Evolutionary conservation across 345 rosid species (phyloP), one percentile per base, ranked within the genome.

Genomic region (Eucalyptus paniculata): DNA sequence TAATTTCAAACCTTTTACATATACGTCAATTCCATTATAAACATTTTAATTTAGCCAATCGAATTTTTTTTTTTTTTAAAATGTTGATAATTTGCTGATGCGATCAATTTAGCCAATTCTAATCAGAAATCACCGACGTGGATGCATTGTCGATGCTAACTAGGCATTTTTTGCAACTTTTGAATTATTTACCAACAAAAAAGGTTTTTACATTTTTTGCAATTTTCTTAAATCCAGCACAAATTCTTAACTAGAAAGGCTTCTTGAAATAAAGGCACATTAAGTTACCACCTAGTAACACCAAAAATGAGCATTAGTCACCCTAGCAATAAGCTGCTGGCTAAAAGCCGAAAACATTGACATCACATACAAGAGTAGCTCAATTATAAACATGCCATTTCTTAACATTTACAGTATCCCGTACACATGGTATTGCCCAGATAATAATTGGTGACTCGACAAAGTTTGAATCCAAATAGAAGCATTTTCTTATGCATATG

Each of bases 111-210:
- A 2, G 6, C 1, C 3, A 56, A 56, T 24, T 56, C 1, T 56
- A 24, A 24, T 56, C 0, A 10, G 6, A 23, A 56, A 56, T 56
- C 3, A 56, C 30, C 0, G 3, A 1, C 1, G 30, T 24, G 3
- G 30, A 56, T 56, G 6, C 6, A 56, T 56, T 24, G 28, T 4
- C 1, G 28, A 1, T 4, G 13, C 62, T 24, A 56, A 56, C 12
- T 1, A 5, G 6, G 13, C 28, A 24, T 9, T 23, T 56, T 56
- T 56, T 56, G 62, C 30, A 56, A 56, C 1, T 56, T 56, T 24
- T 4, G 62, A 23, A 56, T 24, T 56, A 56, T 24, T 56, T 19
- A 53, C 11, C 58, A 19, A 53, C 58, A 8, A 19, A 53, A 53
- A 53, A 4, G 62, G 62, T 1, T 24, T 56, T 23, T 56, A 12